Evolutionary conservation across 2,329 filamentous ascomycete species (phyloP), one percentile per base, ranked within the genome.

Genomic region (Fusarium sp.): DNA sequence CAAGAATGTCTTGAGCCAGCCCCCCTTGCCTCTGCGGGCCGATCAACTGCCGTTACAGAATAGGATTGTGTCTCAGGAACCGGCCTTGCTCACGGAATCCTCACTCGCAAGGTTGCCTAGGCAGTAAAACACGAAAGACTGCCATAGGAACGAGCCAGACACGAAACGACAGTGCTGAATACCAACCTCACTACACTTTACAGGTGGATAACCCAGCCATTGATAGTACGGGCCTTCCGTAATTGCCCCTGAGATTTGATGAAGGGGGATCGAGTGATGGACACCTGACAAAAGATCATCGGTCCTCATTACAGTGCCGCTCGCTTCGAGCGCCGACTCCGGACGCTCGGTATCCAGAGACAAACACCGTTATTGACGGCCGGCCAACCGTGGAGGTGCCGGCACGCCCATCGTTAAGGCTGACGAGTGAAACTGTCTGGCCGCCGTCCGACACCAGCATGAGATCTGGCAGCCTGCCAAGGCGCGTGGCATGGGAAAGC

Each of bases 381-480:
- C 16, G 20, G 20, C 16, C 16, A 25, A 16, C 48, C 32, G 45
- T 48, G 41, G n/a, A 41, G 45, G 23, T n/a, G n/a, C 14, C 59
- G 30, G 30, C 30, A 32, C 30, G 18, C n/a, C 45, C 25, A 52
- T 64, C 32, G 57, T 68, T 63, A 76, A 67, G 71, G 71, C 62
- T 70, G 71, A 71, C 64, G 59, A 66, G 67, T 74, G 58, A 71
- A 56, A 72, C 62, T 45, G 57, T 35, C 66, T 65, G 39, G 64
- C 41, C 25, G 59, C 34, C 41, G 64, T 39, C 63, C 30, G 66
- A 56, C 32, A 59, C 56, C 58, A 65, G 66, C 43, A 68, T 54
- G 30, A 69, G 66, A 75, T 74, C 71, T 68, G 71, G 68, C 65
- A 75, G 67, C 64, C 64, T 45, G 62, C 64, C 50, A 43, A 54